These are phyloP conservation scores for Fagopyrum homotropicum DNA, from an alignment of 148 eudicot genomes.

Conservation along the genomic window DNA sequence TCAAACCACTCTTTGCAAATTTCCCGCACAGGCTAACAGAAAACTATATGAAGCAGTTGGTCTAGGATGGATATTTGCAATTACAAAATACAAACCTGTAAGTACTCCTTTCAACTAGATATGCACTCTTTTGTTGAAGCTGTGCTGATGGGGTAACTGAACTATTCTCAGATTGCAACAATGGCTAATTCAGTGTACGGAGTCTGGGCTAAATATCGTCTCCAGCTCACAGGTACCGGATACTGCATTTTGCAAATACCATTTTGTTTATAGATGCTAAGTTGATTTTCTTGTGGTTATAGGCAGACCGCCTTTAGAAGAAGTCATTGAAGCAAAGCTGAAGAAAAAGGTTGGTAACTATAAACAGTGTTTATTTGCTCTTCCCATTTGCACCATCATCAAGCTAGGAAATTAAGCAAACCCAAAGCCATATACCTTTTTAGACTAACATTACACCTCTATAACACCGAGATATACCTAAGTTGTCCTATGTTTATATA, in stretches of 20 bases:
- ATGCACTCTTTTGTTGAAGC: not conserved
- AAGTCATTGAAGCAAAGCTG: constrained; percentile 10
- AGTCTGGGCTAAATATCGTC: constrained; percentile 88
- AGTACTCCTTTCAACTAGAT: constrained; percentile 21
- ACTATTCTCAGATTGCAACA: constrained; percentile 51
- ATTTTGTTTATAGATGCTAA: not conserved
- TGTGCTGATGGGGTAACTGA: not conserved
- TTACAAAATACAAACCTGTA: constrained; percentile 89
- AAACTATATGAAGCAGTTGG: constrained; percentile 89
- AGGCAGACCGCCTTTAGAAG: constrained; percentile 12
- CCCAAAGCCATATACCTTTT: not conserved
- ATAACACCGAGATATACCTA: not conserved
- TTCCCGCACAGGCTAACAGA: constrained; percentile 57
- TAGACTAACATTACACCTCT: not conserved
- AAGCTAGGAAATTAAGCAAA: not conserved
- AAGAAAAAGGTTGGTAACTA: constrained; percentile 12
- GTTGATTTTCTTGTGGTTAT: not conserved
- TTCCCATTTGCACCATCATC: not conserved
- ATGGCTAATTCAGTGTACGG: constrained; percentile 73
- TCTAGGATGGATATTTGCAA: constrained; percentile 92
- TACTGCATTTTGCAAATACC: not conserved
- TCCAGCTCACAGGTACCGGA: constrained; percentile 65
- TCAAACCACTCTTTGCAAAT: not conserved
- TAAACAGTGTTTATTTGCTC: no score
- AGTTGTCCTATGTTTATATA: not conserved